A percentile compares a stretch with the other conserved stretches of the same genome.
Evolutionary conservation across 257 asterid species (phyloP).

Genomic region (Solanum neorickii): DNA sequence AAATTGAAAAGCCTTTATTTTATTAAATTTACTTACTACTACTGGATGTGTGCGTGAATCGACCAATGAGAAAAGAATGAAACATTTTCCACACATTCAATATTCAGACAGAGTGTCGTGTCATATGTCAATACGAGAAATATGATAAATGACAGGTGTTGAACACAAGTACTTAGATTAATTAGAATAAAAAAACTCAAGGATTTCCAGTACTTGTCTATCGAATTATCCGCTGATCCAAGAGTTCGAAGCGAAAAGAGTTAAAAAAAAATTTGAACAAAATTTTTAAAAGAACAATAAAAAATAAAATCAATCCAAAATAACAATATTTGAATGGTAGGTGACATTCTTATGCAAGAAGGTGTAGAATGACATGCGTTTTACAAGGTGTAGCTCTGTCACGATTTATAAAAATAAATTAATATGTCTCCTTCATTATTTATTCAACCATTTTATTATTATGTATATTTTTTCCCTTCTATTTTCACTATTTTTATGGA

Average conservation of each 20-base stretch:
- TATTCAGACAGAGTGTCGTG: background rate
- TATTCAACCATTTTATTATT: too few species aligned
- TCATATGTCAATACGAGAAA: background rate
- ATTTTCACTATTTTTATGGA: too few species aligned
- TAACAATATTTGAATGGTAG: too few species aligned
- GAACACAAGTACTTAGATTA: background rate
- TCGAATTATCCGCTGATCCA: background rate
- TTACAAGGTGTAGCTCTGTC: too few species aligned
- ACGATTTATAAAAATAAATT: too few species aligned
- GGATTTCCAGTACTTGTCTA: background rate
- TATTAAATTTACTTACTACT: too few species aligned
- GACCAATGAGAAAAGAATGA: background rate
- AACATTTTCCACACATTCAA: background rate
- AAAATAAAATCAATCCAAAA: too few species aligned
- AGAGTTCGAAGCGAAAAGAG: fast-evolving
- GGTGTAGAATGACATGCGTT: too few species aligned
- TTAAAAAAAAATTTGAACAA: too few species aligned
- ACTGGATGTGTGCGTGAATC: background rate
- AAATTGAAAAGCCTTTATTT: background rate
- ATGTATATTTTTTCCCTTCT: too few species aligned
- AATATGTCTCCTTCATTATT: background rate
- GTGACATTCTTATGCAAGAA: too few species aligned
- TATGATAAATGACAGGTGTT: background rate
- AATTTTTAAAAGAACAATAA: too few species aligned
- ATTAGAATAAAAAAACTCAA: background rate